Conservation (phyloP, 2,329 filamentous ascomycete species). For the Microdochium nivale region DNA sequence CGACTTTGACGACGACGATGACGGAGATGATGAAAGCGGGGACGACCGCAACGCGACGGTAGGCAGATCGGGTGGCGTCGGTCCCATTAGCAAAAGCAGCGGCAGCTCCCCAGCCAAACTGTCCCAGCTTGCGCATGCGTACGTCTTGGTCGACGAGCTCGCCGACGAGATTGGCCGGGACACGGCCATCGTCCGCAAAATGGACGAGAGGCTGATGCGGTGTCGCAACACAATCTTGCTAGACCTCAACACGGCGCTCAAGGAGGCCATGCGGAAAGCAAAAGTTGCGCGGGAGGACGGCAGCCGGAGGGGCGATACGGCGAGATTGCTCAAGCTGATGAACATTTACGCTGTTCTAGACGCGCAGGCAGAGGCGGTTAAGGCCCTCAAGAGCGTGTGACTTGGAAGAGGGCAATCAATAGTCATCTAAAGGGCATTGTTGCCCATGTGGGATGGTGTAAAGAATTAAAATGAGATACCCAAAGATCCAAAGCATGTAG, state of each 20-base stretch:
- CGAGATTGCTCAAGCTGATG: constrained; percentile 40
- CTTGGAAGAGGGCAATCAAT: constrained; percentile 1
- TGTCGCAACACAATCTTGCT: constrained; percentile 50
- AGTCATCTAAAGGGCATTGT: background rate
- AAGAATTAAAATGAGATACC: background rate
- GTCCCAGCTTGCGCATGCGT: constrained; percentile 34
- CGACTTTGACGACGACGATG: constrained; percentile 21
- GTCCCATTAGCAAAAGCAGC: background rate
- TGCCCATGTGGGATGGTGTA: background rate
- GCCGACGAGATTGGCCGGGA: constrained; percentile 36
- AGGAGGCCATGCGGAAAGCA: constrained; percentile 21
- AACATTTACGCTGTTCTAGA: constrained; percentile 43
- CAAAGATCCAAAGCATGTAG: too few relatives aligned
- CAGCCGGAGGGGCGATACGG: background rate
- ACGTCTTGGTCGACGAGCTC: constrained; percentile 30
- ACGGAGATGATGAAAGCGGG: background rate
- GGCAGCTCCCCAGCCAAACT: constrained; percentile 29
- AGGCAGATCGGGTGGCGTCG: background rate
- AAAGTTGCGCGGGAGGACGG: background rate
- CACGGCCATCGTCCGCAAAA: constrained; percentile 39
- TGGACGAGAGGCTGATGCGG: constrained; percentile 40
- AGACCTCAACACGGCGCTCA: constrained; percentile 41
- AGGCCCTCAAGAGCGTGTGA: constrained; percentile 32
- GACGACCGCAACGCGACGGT: background rate
- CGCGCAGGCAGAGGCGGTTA: constrained; percentile 43